Percentiles rank a stretch among this genome's conserved stretches.
phyloP scores from a whole-genome alignment of 345 rosid species.

The Lumnitzera littorea region DNA sequence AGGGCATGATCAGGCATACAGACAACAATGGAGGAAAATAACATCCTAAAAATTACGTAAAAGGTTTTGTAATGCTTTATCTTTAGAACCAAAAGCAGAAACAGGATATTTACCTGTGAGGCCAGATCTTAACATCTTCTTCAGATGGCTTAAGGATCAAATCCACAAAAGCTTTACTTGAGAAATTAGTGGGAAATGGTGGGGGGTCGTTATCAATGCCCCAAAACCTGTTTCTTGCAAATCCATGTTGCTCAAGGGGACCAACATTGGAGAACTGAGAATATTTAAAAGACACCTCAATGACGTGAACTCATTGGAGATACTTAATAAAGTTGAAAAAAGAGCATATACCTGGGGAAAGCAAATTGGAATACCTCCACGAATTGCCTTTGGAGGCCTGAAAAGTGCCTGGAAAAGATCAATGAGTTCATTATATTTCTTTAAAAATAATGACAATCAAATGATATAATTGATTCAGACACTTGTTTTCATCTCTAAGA shows the following conservation, averaged over 20 bases:
- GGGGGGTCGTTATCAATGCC: slow-evolving; percentile 67
- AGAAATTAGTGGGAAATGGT: slow-evolving; percentile 49
- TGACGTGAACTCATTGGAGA: slow-evolving; percentile 13
- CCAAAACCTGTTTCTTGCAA: slow-evolving; percentile 92
- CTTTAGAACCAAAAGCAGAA: background rate
- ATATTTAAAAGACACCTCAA: slow-evolving; percentile 6
- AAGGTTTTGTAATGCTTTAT: background rate
- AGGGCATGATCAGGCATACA: background rate
- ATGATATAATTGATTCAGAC: background rate
- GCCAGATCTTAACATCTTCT: slow-evolving; percentile 84
- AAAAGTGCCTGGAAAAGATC: slow-evolving; percentile 49
- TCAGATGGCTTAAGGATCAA: slow-evolving; percentile 75
- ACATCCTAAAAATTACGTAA: background rate
- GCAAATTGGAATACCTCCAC: slow-evolving; percentile 95
- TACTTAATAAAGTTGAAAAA: slow-evolving; percentile 6
- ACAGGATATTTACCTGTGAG: slow-evolving; percentile 48
- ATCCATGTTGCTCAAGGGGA: slow-evolving; percentile 72
- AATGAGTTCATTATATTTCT: background rate
- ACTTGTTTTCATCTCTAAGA: too few species aligned
- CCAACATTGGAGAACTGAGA: slow-evolving; percentile 74
- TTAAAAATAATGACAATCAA: background rate
- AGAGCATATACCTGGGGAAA: slow-evolving; percentile 72
- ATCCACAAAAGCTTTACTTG: slow-evolving; percentile 48
- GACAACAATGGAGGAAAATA: background rate
- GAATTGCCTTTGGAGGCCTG: slow-evolving; percentile 80